A percentile compares a stretch with the other conserved stretches of the same genome.
Evolutionary conservation across 2,329 filamentous ascomycete species (phyloP).

Genomic region (Aspergillus latus): DNA sequence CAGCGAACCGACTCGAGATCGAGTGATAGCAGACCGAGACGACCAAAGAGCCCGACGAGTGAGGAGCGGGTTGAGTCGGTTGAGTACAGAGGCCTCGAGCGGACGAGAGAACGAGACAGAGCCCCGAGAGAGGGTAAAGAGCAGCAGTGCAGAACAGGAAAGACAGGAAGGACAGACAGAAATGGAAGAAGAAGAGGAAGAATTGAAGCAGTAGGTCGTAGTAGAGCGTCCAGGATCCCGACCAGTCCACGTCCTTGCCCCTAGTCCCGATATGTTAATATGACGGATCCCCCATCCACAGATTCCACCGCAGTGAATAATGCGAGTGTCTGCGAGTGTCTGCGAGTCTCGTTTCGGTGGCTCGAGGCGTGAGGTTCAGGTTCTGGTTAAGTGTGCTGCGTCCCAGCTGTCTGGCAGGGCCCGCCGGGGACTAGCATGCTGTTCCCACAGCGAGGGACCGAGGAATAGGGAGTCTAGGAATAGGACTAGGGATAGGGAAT

Average conservation of each 20-base stretch:
- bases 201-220: slow-evolving; percentile 15
- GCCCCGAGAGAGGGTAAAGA: no score
- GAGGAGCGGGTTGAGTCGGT: no score
- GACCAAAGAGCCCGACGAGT: no score
- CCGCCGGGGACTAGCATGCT: background rate
- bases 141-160: slow-evolving; percentile 12
- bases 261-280: slow-evolving; percentile 45
- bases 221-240: slow-evolving; percentile 32
- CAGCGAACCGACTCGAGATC: slow-evolving; percentile 8
- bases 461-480: no score
- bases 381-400: background rate
- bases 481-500: no score
- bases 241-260: slow-evolving; percentile 35
- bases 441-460: no score
- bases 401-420: slow-evolving; percentile 10
- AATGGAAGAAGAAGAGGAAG: slow-evolving; percentile 16
- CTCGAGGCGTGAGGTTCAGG: background rate
- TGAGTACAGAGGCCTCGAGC: slow-evolving; percentile 10
- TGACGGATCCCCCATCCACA: slow-evolving; percentile 41
- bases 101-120: slow-evolving; percentile 1
- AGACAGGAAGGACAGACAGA: slow-evolving; percentile 24
- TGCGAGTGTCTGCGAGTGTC: background rate
- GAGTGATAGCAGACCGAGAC: background rate
- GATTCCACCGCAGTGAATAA: background rate
- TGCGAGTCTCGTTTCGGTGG: background rate